A percentile compares a stretch with the other conserved stretches of the same genome.
phyloP scores from a whole-genome alignment of 768 basidiomycete genomes.

The Auriscalpium orientale region DNA sequence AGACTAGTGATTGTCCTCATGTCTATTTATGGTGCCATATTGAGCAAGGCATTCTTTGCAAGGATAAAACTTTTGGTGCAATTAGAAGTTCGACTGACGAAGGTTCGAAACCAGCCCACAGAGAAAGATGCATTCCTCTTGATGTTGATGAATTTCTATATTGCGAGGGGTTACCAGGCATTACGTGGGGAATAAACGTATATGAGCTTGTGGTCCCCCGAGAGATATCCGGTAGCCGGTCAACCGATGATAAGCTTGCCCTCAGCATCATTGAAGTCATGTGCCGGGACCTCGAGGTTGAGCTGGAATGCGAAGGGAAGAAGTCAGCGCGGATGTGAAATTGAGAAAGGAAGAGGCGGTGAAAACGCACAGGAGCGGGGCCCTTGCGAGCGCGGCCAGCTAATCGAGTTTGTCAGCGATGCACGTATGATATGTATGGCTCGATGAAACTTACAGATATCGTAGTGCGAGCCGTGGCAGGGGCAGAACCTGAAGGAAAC shows the following conservation, averaged over 20 bases:
- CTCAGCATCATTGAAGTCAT: constrained; percentile 83
- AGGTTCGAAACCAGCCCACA: too few species aligned
- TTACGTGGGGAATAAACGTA: too few species aligned
- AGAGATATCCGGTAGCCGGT: not conserved
- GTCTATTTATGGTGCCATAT: too few species aligned
- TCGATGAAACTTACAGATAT: constrained; percentile 63
- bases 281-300: constrained; percentile 88
- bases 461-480: constrained; percentile 98
- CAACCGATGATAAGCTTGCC: constrained; percentile 84
- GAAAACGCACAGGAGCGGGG: constrained; percentile 77
- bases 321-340: too few species aligned
- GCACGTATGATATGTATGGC: constrained; percentile 3
- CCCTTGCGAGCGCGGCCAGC: constrained; percentile 95
- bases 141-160: too few species aligned
- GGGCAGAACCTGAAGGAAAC: constrained; percentile 75
- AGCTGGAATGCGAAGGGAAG: constrained; percentile 37
- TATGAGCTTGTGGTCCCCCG: too few species aligned
- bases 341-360: not conserved
- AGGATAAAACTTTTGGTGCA: too few species aligned
- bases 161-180: too few species aligned
- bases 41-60: too few species aligned
- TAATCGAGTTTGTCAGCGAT: constrained; percentile 22
- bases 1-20: too few species aligned
- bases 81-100: too few species aligned
- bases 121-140: too few species aligned